These are phyloP conservation scores for Stipa capillata DNA, from an alignment of 176 grass and related monocot species.

Conservation along the genomic window DNA sequence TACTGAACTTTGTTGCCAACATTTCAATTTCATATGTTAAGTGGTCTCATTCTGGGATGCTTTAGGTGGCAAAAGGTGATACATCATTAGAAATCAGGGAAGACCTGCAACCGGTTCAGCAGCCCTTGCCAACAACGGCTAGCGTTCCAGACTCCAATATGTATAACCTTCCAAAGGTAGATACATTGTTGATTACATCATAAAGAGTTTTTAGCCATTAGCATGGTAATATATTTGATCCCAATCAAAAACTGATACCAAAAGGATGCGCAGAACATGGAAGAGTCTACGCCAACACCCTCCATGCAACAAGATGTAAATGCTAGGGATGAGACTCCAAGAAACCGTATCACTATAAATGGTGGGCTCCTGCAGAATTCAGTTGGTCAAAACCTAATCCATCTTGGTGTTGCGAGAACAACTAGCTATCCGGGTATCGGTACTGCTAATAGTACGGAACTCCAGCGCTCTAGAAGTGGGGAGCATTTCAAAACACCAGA, in stretches of 20 bases:
- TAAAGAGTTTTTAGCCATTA: no score
- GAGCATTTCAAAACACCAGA: conserved; percentile 42
- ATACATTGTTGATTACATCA: not conserved
- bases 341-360: conserved; percentile 11
- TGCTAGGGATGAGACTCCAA: conserved; percentile 28
- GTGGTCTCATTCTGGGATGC: conserved; percentile 6
- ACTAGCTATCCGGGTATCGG: not conserved
- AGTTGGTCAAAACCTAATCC: conserved; percentile 50
- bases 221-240: not conserved
- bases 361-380: conserved; percentile 35
- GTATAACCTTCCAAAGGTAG: conserved; percentile 32
- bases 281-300: conserved; percentile 18
- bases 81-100: conserved; percentile 9
- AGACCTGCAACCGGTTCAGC: not conserved
- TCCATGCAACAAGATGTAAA: conserved; percentile 33
- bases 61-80: conserved; percentile 42
- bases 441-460: conserved; percentile 1
- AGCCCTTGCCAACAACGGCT: conserved; percentile 13
- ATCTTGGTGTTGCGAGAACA: conserved; percentile 37
- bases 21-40: not conserved
- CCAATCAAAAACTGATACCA: not conserved
- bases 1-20: not conserved
- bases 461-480: conserved; percentile 20
- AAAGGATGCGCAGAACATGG: conserved; percentile 35
- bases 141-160: conserved; percentile 8